Percentiles rank a stretch among this genome's conserved stretches.
Evolutionary conservation across 495 filamentous ascomycete species (phyloP).

Genomic region (Extremus antarcticus): DNA sequence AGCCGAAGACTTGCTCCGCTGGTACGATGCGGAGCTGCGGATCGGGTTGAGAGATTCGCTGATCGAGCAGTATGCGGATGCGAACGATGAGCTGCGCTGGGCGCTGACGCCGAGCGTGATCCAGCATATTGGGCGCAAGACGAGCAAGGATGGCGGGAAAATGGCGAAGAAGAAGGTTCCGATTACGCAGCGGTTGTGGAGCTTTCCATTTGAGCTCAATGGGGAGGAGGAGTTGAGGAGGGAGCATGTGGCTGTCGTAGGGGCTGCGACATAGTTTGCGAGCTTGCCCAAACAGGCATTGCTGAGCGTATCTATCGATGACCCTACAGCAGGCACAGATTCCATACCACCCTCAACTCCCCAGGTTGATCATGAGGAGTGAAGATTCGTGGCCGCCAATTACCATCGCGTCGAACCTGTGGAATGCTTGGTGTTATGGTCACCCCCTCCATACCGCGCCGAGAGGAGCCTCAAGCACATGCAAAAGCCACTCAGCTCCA

Average conservation of each 20-base stretch:
- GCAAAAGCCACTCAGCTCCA: too few species aligned
- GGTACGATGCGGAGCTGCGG: slow-evolving; percentile 8
- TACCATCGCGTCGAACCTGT: too few species aligned
- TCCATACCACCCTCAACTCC: too few species aligned
- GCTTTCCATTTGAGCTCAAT: slow-evolving; percentile 34
- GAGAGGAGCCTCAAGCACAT: too few species aligned
- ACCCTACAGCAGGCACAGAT: too few species aligned
- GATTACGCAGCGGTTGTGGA: slow-evolving; percentile 30
- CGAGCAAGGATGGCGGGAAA: slow-evolving; percentile 22
- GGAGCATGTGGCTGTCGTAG: slow-evolving; percentile 10
- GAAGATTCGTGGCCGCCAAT: too few species aligned
- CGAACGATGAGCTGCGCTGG: slow-evolving; percentile 33
- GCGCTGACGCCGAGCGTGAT: slow-evolving; percentile 41
- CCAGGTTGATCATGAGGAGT: too few species aligned
- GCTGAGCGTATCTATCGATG: too few species aligned
- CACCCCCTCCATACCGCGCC: too few species aligned
- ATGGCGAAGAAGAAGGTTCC: slow-evolving; percentile 12
- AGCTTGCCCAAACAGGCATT: neutral
- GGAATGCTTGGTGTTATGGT: too few species aligned
- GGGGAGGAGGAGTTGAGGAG: slow-evolving; percentile 11
- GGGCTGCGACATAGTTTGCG: neutral
- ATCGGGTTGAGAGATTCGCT: slow-evolving; percentile 32
- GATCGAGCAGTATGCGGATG: slow-evolving; percentile 38
- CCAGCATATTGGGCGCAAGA: slow-evolving; percentile 40
- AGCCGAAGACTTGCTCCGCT: slow-evolving; percentile 25